Evolutionary conservation across 2,329 filamentous ascomycete genomes (phyloP).

Genomic region (Xylaria sp.): DNA sequence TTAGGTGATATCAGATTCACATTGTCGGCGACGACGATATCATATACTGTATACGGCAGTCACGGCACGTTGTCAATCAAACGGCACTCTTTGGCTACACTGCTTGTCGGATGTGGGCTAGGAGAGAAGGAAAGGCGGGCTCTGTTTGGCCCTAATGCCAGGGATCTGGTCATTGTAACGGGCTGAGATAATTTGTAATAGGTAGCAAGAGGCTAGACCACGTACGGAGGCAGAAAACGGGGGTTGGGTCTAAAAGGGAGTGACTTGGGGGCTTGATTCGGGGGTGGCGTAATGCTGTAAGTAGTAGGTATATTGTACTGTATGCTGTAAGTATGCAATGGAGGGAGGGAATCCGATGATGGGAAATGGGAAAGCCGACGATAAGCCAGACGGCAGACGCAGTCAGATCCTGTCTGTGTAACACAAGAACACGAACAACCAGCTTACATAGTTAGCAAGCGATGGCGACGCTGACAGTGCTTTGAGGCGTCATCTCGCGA

Average conservation of each 20-base stretch:
- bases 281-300: not conserved
- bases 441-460: slow-evolving; percentile 8
- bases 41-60: slow-evolving; percentile 7
- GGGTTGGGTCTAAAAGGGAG: slow-evolving; percentile 8
- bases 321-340: slow-evolving; percentile 4
- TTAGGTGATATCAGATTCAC: slow-evolving; percentile 4
- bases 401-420: slow-evolving; percentile 25
- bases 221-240: slow-evolving; percentile 2
- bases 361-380: not conserved
- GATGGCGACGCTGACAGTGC: slow-evolving; percentile 22
- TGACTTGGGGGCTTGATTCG: slow-evolving; percentile 13
- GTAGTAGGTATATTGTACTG: no score
- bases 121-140: not conserved
- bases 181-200: slow-evolving; percentile 30
- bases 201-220: slow-evolving; percentile 6
- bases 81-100: slow-evolving; percentile 3
- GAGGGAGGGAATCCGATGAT: no score
- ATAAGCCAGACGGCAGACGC: slow-evolving; percentile 7
- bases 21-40: slow-evolving; percentile 15
- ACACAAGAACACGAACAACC: not conserved
- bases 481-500: slow-evolving; percentile 12
- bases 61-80: slow-evolving; percentile 16
- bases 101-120: slow-evolving; percentile 8
- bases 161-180: slow-evolving; percentile 7
- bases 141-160: slow-evolving; percentile 2